These are phyloP conservation scores for Trichosporon inkin DNA, from an alignment of 1,284 basidiomycete species.

Conservation along the genomic window DNA sequence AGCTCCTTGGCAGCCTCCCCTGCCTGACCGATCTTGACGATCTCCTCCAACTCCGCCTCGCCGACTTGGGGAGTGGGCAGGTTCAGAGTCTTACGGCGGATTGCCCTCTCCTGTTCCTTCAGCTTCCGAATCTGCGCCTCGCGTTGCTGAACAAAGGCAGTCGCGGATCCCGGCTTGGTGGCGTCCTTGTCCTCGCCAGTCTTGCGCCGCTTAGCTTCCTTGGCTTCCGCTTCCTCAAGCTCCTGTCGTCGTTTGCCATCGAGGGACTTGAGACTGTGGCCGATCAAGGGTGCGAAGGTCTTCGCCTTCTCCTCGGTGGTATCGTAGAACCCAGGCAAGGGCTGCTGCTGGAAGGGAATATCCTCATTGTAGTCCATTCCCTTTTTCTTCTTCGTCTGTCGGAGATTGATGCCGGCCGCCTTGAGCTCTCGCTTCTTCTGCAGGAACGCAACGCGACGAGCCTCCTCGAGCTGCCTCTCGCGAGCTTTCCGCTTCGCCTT, in stretches of 20 bases:
- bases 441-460: constrained; percentile 83
- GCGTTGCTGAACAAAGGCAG: constrained; percentile 85
- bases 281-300: constrained; percentile 78
- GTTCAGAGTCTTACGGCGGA: constrained; percentile 76
- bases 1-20: constrained; percentile 82
- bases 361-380: constrained; percentile 99
- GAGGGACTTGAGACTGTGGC: constrained; percentile 78
- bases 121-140: constrained; percentile 96
- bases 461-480: constrained; percentile 93
- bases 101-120: constrained; percentile 94
- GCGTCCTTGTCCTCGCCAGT: constrained; percentile 48
- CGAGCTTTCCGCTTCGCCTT: constrained; percentile 98
- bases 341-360: constrained; percentile 97
- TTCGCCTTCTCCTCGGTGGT: constrained; percentile 92
- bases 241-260: constrained; percentile 80
- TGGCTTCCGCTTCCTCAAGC: constrained; percentile 76
- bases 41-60: constrained; percentile 94
- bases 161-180: constrained; percentile 62
- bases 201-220: constrained; percentile 73
- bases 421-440: constrained; percentile 98
- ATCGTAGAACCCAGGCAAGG: constrained; percentile 94
- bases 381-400: constrained; percentile 85
- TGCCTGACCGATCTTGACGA: constrained; percentile 95
- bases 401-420: constrained; percentile 86
- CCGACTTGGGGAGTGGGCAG: constrained; percentile 90